These are phyloP conservation scores for Cyclotella cryptica DNA, from an alignment of 108 stramenopile genomes.

Conservation along the genomic window DNA sequence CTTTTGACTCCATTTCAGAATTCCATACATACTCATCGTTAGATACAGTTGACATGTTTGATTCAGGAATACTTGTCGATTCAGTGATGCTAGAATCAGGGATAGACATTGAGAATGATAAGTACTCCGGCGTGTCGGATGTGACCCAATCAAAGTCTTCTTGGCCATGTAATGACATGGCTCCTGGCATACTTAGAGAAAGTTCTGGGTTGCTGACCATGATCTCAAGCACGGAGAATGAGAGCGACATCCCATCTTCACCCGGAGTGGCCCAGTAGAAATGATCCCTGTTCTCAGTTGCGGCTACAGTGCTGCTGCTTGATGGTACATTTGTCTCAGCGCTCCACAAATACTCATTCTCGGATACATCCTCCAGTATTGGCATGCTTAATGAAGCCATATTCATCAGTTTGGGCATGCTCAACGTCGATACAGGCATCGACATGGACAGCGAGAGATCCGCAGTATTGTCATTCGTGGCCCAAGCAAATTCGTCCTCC, in stretches of 20 bases:
- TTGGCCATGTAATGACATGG: neutral
- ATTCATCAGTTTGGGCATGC: neutral
- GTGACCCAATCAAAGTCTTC: neutral
- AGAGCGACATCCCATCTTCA: neutral
- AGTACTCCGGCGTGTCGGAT: neutral
- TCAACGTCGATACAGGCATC: neutral
- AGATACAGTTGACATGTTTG: no score
- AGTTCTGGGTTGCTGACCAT: neutral
- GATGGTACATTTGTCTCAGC: neutral
- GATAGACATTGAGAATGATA: neutral
- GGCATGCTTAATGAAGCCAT: neutral
- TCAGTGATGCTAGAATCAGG: neutral
- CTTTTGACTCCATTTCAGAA: no score
- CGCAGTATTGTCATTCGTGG: neutral
- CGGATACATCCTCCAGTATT: neutral
- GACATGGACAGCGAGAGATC: neutral
- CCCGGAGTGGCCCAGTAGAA: neutral
- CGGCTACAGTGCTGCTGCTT: neutral
- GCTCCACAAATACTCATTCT: neutral
- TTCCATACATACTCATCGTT: no score
- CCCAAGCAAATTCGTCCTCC: conserved; percentile 4
- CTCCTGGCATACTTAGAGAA: neutral
- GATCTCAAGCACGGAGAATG: neutral
- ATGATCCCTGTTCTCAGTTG: no score
- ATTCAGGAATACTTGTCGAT: no score